Evolutionary conservation across 495 filamentous ascomycete species (phyloP).

Genomic region (Hypoxylon fuscum): DNA sequence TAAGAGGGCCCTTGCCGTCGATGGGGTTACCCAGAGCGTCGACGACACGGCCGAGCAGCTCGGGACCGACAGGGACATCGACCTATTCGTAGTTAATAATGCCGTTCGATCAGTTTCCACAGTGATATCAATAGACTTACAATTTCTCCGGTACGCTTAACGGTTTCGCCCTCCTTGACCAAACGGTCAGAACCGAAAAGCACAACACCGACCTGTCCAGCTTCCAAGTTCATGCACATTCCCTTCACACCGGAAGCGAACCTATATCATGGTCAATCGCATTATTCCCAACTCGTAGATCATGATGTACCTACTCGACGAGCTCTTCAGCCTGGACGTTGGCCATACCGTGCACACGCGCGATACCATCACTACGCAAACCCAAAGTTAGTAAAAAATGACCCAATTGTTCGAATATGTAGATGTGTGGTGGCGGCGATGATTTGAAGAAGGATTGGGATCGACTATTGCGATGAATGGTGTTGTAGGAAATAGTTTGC

Average conservation of each 20-base stretch:
- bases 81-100: conserved; percentile 65
- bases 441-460: neutral
- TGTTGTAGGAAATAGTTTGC: conserved; percentile 14
- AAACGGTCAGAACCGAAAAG: conserved; percentile 99
- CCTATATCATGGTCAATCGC: conserved; percentile 61
- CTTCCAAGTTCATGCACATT: conserved; percentile 99
- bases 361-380: conserved; percentile 93
- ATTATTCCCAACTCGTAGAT: conserved; percentile 16
- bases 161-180: conserved; percentile 98
- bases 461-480: neutral
- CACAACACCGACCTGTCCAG: conserved; percentile 99
- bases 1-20: conserved; percentile 97
- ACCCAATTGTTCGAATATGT: conserved; percentile 22
- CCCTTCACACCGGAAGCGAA: conserved; percentile 99
- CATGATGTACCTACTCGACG: conserved; percentile 85
- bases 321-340: conserved; percentile 99
- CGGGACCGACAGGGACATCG: conserved; percentile 93
- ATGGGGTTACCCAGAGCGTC: conserved; percentile 99
- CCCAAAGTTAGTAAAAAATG: conserved; percentile 50
- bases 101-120: conserved; percentile 10
- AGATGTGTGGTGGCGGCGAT: neutral
- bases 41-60: conserved; percentile 96
- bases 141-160: conserved; percentile 99
- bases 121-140: conserved; percentile 63
- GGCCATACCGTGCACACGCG: conserved; percentile 99